Evolutionary conservation across 2,329 filamentous ascomycete species (phyloP).

Genomic region (Xylaria sp.): DNA sequence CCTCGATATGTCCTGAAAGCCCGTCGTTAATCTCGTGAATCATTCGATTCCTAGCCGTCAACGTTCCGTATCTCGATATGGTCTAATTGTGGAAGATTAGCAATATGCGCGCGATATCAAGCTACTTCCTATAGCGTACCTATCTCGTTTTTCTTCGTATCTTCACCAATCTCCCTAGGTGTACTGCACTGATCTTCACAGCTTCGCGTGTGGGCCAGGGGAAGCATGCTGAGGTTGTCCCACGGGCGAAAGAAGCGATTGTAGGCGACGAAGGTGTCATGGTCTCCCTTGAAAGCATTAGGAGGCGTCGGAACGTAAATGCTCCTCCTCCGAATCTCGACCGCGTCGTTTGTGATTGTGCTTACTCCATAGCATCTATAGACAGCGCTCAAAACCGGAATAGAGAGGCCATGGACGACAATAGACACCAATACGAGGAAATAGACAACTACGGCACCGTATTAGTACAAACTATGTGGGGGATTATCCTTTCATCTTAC

Average conservation of each 20-base stretch:
- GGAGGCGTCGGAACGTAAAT: slow-evolving; percentile 51
- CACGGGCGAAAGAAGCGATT: slow-evolving; percentile 59
- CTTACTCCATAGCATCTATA: slow-evolving; percentile 54
- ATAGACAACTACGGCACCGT: slow-evolving; percentile 51
- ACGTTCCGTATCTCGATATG: slow-evolving; percentile 1
- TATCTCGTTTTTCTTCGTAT: slow-evolving; percentile 9
- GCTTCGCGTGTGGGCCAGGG: slow-evolving; percentile 25
- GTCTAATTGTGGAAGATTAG: background rate
- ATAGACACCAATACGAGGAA: slow-evolving; percentile 57
- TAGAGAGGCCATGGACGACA: slow-evolving; percentile 59
- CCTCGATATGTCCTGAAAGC: background rate
- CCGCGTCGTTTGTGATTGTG: slow-evolving; percentile 57
- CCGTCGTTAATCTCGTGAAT: background rate
- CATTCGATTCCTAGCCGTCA: background rate
- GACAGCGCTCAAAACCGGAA: slow-evolving; percentile 55
- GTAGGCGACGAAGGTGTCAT: slow-evolving; percentile 56
- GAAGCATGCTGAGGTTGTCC: slow-evolving; percentile 27
- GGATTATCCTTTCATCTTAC: slow-evolving; percentile 32
- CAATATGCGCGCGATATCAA: background rate
- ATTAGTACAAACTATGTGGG: background rate
- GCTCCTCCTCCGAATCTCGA: slow-evolving; percentile 53
- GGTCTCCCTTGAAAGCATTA: slow-evolving; percentile 54
- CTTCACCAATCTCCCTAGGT: slow-evolving; percentile 14
- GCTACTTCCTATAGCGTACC: background rate
- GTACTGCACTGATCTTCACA: slow-evolving; percentile 14